These are phyloP conservation scores for Diaporthe vaccinii DNA, from an alignment of 2,329 filamentous ascomycete genomes.

Conservation along the genomic window DNA sequence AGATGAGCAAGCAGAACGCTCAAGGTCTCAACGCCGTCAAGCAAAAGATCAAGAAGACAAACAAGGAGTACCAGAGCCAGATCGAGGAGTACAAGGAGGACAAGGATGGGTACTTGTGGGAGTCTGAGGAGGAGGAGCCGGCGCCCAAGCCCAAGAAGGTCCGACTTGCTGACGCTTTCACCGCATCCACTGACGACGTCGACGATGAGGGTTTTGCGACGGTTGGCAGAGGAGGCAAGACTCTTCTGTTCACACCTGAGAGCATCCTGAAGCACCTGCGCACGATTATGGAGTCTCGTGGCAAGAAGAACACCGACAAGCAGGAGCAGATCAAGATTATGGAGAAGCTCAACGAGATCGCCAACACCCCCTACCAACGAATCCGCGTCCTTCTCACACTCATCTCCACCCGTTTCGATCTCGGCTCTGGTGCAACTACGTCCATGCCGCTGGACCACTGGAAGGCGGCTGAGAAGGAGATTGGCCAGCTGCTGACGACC, in stretches of 20 bases:
- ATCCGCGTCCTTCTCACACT: conserved; percentile 92
- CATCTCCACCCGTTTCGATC: conserved; percentile 94
- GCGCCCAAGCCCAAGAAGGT: conserved; percentile 66
- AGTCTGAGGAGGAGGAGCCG: conserved; percentile 79
- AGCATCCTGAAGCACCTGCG: conserved; percentile 98
- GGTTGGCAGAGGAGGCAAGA: conserved; percentile 89
- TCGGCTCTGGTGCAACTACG: conserved; percentile 80
- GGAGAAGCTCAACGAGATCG: conserved; percentile 94
- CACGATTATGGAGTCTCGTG: conserved; percentile 92
- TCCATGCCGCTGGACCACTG: conserved; percentile 97
- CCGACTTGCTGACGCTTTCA: conserved; percentile 60
- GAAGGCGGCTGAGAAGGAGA: conserved; percentile 93
- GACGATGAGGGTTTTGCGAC: conserved; percentile 91
- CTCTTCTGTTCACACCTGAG: conserved; percentile 93
- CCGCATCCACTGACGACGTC: conserved; percentile 62
- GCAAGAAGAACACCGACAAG: conserved; percentile 98
- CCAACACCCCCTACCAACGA: conserved; percentile 91
- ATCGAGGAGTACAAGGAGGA: conserved; percentile 89
- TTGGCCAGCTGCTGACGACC: conserved; percentile 80
- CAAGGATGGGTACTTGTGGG: conserved; percentile 88
- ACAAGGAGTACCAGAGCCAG: conserved; percentile 91
- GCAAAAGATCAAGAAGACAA: conserved; percentile 98
- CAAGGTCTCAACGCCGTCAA: conserved; percentile 97
- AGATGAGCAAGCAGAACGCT: conserved; percentile 97
- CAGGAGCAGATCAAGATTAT: conserved; percentile 95